These are phyloP conservation scores for Barnettozyma pratensis DNA, from an alignment of 805 yeast genomes.

Conservation along the genomic window DNA sequence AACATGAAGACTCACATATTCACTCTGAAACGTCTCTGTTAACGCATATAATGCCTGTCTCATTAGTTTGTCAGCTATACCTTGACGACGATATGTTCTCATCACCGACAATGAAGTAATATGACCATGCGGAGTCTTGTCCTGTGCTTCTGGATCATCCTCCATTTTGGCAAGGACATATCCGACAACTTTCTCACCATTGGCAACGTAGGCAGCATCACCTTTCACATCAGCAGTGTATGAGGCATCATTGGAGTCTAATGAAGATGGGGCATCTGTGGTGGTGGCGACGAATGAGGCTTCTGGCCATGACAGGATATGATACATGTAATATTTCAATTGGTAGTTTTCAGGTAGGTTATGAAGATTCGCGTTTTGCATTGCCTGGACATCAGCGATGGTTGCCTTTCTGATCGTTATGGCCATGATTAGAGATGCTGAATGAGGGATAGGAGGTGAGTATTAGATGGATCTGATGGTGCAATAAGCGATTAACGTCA, in stretches of 20 bases:
- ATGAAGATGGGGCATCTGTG: constrained; percentile 37
- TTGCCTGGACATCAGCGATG: constrained; percentile 80
- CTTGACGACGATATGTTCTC: constrained; percentile 94
- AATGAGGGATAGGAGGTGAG: no score
- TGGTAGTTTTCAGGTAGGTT: constrained; percentile 94
- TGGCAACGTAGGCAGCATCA: constrained; percentile 58
- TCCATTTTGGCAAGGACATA: constrained; percentile 96
- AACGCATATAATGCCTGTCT: constrained; percentile 75
- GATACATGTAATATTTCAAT: constrained; percentile 90
- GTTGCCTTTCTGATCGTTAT: constrained; percentile 87
- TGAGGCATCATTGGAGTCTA: constrained; percentile 11
- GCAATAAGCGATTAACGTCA: no score
- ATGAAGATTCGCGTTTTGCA: constrained; percentile 91
- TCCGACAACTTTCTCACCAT: constrained; percentile 85
- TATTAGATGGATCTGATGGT: no score
- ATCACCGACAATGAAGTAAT: constrained; percentile 90
- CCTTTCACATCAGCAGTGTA: constrained; percentile 33
- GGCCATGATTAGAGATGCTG: constrained; percentile 44
- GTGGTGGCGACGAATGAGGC: constrained; percentile 94
- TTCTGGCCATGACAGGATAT: constrained; percentile 94
- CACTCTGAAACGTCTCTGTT: constrained; percentile 74
- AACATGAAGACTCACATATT: constrained; percentile 87
- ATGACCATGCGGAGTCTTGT: constrained; percentile 80
- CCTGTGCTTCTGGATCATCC: constrained; percentile 77
- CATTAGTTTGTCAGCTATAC: constrained; percentile 89